Evolutionary conservation across 257 asterid genomes (phyloP), one percentile per base, ranked within the genome.

Genomic region (Misopates orontium): DNA sequence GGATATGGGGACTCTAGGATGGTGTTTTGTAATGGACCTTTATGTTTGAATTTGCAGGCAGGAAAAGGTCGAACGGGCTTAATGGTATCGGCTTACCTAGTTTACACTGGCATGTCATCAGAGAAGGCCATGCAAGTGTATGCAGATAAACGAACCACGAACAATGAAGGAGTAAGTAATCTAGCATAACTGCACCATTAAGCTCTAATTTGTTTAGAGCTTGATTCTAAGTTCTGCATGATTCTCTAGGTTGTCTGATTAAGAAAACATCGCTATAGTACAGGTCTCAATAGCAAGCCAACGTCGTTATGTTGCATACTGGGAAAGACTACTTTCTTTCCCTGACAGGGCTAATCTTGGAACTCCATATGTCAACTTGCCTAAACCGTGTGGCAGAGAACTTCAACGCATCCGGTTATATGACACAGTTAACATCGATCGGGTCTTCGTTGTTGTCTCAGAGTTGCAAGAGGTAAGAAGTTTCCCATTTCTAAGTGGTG

Each of bases 21-120:
- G 8, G 10, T 36, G 31, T 44, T 32, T 15, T 48, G 11, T 56
- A 21, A 22, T 45, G 39, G 55, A 56, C 32, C 50, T 14, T 42
- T 62, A 32, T 54, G 22, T 40, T 71, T 19, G 23, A 59, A 71
- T 58, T 28, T 74, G 68, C 69, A 90, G 95, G 97, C 97, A 24
- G 97, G 95, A 67, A 90, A 90, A 71, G 95, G 97, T 13, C 85
- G 97, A 69, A 90, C 95, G 0, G 95, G 95, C n/a, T 80, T 90
- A 72, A 90, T 90, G 97, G 86, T 85, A 15, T 84, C 88, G 19
- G 79, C 64, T 22, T 87, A 80, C 65, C 80, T 90, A 19, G 95
- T 76, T 63, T 87, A 90, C 83, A 71, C 57, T 8, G 96, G 96
- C 56, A 79, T 83, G 88, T 56, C 88, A 49, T 85, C 95, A 2